Evolutionary conservation across 2,329 filamentous ascomycete genomes (phyloP).

Genomic region (Chaetomium olivaceum): DNA sequence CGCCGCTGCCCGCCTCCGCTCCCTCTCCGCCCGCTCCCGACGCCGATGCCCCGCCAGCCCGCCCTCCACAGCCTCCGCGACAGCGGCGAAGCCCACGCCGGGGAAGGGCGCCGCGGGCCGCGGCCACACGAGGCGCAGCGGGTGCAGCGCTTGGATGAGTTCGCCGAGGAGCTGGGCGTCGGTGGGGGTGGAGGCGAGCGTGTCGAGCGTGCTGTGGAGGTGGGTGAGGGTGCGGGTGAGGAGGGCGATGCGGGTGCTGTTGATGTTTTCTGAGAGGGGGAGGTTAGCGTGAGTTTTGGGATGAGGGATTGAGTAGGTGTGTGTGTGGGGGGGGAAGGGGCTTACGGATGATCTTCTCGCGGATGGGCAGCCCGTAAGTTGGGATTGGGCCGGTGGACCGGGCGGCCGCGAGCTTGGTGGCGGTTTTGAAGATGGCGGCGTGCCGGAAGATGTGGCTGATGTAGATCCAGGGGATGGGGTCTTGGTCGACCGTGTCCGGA

Average conservation of each 20-base stretch:
- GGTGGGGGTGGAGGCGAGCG: conserved; percentile 27
- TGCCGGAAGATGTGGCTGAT: conserved; percentile 37
- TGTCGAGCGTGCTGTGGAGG: conserved; percentile 32
- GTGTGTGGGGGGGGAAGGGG: background rate
- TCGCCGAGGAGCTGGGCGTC: conserved; percentile 37
- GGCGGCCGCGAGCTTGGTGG: conserved; percentile 33
- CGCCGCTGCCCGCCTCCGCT: too few relatives aligned
- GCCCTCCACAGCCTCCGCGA: conserved; percentile 25
- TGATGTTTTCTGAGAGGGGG: conserved; percentile 32
- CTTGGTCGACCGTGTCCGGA: conserved; percentile 27
- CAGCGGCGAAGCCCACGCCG: conserved; percentile 33
- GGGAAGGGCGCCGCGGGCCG: conserved; percentile 33
- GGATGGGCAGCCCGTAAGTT: conserved; percentile 35
- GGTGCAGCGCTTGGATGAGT: conserved; percentile 36
- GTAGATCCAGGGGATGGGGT: conserved; percentile 38
- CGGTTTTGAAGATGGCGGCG: conserved; percentile 33
- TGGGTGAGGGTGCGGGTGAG: conserved; percentile 30
- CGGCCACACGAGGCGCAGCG: conserved; percentile 33
- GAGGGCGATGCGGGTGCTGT: conserved; percentile 34
- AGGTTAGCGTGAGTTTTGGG: background rate
- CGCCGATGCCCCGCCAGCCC: conserved; percentile 11
- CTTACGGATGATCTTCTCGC: conserved; percentile 36
- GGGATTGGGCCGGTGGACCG: conserved; percentile 33
- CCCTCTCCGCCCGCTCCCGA: background rate
- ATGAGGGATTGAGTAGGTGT: background rate